These are phyloP conservation scores for Stylonectria norvegica DNA, from an alignment of 2,329 filamentous ascomycete species.

Conservation along the genomic window DNA sequence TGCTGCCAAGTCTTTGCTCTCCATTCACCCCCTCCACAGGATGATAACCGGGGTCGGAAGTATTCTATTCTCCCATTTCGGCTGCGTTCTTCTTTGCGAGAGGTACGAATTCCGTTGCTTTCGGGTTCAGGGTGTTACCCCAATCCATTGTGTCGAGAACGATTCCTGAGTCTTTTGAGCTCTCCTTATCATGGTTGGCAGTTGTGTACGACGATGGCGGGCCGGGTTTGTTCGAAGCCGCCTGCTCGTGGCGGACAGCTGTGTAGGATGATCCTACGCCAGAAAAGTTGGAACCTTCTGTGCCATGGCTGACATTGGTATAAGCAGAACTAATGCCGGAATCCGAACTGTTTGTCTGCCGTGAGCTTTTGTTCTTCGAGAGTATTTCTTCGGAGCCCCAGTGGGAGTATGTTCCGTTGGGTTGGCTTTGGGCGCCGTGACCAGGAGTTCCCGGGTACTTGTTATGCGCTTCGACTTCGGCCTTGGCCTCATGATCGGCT, in stretches of 20 bases:
- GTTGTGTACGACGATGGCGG: not conserved
- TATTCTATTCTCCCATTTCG: not conserved
- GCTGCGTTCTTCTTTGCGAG: conserved; percentile 10
- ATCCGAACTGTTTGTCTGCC: conserved; percentile 4
- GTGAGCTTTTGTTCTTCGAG: not conserved
- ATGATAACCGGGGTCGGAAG: not conserved
- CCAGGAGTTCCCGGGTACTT: too few species aligned
- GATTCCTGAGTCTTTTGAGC: conserved; percentile 18
- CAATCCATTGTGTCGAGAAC: conserved; percentile 8
- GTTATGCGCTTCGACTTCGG: conserved; percentile 1
- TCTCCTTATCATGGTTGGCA: conserved; percentile 4
- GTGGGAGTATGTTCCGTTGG: too few species aligned
- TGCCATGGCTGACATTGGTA: too few species aligned
- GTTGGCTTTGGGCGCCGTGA: too few species aligned
- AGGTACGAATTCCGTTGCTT: conserved; percentile 34
- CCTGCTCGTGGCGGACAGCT: too few species aligned
- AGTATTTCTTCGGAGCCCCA: too few species aligned
- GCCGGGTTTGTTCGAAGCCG: too few species aligned
- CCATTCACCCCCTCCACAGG: too few species aligned
- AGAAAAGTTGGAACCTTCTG: too few species aligned
- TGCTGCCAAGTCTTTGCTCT: too few species aligned
- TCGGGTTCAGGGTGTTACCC: conserved; percentile 28
- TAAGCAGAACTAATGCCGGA: conserved; percentile 9
- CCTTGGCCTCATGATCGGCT: conserved; percentile 1
- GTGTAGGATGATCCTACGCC: too few species aligned